Base-by-base conservation (phyloP, 2,329 filamentous ascomycete genomes). In the Venturia pyrina region DNA sequence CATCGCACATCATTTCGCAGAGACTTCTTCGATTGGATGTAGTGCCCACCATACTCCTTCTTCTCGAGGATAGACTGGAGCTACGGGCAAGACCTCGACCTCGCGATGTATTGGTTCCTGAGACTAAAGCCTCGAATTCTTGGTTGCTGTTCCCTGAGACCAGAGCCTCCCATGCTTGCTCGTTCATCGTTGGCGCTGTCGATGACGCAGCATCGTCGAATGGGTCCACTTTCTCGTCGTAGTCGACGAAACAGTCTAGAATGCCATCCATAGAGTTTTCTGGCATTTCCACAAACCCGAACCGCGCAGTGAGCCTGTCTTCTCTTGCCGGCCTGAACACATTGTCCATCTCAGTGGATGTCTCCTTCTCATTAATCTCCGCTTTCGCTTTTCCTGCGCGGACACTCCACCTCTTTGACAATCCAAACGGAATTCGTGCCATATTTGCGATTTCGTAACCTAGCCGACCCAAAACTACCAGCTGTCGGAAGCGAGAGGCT, bases 1-100 rank as follows among this genome's bases (percentile, higher is more conserved):
- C 62, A 6, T 50, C 62, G 21, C 60, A 62, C 60, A 62, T 62
- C 60, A 62, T 44, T 24, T 62, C 60, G 40, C 60, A 43, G 7
- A 62, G 37, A 37, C 32, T 37, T 37, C 32, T 34, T 37, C 53
- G 53, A 2, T 59, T 37, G 28, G 53, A 59, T n/a, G 32, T 11
- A 19, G 37, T 8, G 28, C 13, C 37, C 7, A 34, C 19, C 32
- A 59, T 17, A 15, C 53, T 59, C 32, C 13, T 59, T 37, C 53
- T 59, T 37, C 17, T 59, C 15, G 28, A 37, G 3, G 32, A 37
- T n/a, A n/a, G 17, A 59, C 53, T 59, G 53, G 53, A 59, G 2
- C 7, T n/a, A 5, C 53, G 53, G 1, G 11, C 17, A 34, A 37
- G 53, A 21, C 32, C 28, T 11, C 17, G 53, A 8, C 4, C 28